Evolutionary conservation across 495 filamentous ascomycete genomes (phyloP).

Genomic region (Terfezia claveryi): DNA sequence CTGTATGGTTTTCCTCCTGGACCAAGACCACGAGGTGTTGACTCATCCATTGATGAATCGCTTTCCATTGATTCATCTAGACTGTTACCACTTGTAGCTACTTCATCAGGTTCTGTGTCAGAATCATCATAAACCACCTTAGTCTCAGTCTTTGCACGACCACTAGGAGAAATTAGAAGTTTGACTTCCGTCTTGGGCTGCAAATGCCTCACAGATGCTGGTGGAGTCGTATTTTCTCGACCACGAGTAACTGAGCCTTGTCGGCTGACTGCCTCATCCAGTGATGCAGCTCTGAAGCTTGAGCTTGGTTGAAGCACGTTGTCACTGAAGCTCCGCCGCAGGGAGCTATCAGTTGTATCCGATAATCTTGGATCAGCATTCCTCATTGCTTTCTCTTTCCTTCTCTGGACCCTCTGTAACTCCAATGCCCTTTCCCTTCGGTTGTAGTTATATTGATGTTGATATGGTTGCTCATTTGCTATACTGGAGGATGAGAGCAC

Average conservation of each 20-base stretch:
- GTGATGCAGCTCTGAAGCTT: slow-evolving; percentile 11
- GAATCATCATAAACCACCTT: slow-evolving; percentile 12
- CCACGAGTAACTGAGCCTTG: slow-evolving; percentile 6
- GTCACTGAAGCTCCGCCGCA: slow-evolving; percentile 6
- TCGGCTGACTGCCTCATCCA: slow-evolving; percentile 15
- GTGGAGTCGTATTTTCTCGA: neutral
- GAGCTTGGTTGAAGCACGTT: slow-evolving; percentile 6
- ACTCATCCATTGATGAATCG: slow-evolving; percentile 18
- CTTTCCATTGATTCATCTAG: slow-evolving; percentile 16
- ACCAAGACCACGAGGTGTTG: slow-evolving; percentile 14
- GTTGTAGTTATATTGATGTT: slow-evolving; percentile 17
- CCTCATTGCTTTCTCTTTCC: slow-evolving; percentile 8
- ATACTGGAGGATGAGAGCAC: neutral
- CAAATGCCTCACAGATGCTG: neutral
- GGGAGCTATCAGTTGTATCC: neutral
- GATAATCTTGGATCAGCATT: neutral
- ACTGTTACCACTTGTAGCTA: neutral
- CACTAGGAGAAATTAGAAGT: slow-evolving; percentile 16
- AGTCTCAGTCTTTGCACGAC: slow-evolving; percentile 16
- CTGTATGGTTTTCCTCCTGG: slow-evolving; percentile 17
- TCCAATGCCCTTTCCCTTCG: slow-evolving; percentile 17
- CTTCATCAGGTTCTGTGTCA: slow-evolving; percentile 10
- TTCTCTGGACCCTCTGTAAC: slow-evolving; percentile 9
- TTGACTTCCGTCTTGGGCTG: slow-evolving; percentile 10
- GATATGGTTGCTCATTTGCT: slow-evolving; percentile 10